phyloP scores from a whole-genome alignment of 1,139 yeast species.

The Hansenula sp. region DNA sequence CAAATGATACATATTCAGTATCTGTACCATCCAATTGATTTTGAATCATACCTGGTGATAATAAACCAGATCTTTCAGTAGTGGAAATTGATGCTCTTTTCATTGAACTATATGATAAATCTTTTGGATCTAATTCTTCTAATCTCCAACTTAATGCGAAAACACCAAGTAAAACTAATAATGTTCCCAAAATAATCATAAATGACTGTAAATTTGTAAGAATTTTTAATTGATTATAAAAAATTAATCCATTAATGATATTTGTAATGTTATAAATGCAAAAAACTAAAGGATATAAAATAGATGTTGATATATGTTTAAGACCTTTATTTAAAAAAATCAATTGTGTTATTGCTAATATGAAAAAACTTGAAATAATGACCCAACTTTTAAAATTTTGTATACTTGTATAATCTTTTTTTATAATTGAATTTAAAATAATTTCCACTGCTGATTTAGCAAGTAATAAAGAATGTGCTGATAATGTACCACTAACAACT shows the following conservation, averaged over 20 bases:
- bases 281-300: slow-evolving; percentile 80
- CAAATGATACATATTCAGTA: slow-evolving; percentile 34
- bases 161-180: slow-evolving; percentile 48
- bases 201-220: slow-evolving; percentile 34
- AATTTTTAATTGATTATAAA: slow-evolving; percentile 47
- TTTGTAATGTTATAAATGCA: slow-evolving; percentile 76
- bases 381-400: slow-evolving; percentile 23
- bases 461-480: slow-evolving; percentile 81
- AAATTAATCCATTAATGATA: slow-evolving; percentile 68
- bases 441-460: slow-evolving; percentile 83
- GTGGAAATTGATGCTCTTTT: slow-evolving; percentile 4
- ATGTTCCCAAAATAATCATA: slow-evolving; percentile 47
- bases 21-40: slow-evolving; percentile 17
- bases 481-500: slow-evolving; percentile 67
- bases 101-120: background rate
- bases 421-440: slow-evolving; percentile 41
- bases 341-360: slow-evolving; percentile 69
- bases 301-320: slow-evolving; percentile 67
- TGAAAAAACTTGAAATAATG: slow-evolving; percentile 55
- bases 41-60: slow-evolving; percentile 1
- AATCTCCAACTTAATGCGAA: slow-evolving; percentile 42
- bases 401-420: slow-evolving; percentile 22
- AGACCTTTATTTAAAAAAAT: slow-evolving; percentile 73
- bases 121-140: slow-evolving; percentile 27
- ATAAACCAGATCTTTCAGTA: slow-evolving; percentile 4